Evolutionary conservation across 176 grass and related monocot genomes (phyloP).

Genomic region (Hyparrhenia diplandra): DNA sequence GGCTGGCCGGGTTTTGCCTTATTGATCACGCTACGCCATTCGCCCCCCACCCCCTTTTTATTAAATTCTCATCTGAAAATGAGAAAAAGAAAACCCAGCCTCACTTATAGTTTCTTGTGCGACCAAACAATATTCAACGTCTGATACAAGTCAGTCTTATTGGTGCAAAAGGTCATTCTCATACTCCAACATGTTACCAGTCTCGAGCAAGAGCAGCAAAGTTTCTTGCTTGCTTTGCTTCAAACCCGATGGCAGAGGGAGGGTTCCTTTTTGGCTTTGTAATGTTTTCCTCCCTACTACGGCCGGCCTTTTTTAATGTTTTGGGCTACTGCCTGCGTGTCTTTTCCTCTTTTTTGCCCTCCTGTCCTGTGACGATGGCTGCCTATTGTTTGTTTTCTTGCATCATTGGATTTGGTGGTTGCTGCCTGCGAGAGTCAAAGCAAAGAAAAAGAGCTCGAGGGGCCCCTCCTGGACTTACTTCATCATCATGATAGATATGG

Average conservation of each 20-base stretch:
- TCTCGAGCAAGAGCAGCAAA: too few relatives aligned
- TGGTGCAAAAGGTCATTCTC: not conserved
- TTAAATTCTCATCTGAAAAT: not conserved
- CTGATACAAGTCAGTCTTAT: not conserved
- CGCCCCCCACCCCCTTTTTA: rapidly evolving
- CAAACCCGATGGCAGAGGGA: too few relatives aligned
- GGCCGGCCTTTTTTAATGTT: not conserved
- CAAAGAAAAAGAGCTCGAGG: conserved; percentile 13
- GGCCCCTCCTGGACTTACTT: not conserved
- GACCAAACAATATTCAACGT: not conserved
- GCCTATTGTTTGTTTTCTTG: conserved; percentile 6
- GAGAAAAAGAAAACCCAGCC: not conserved
- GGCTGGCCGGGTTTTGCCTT: too few relatives aligned
- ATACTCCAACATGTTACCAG: too few relatives aligned
- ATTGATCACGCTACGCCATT: not conserved
- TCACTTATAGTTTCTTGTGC: not conserved
- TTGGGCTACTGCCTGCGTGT: not conserved
- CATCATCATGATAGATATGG: conserved; percentile 19
- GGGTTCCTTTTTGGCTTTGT: not conserved
- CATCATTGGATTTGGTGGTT: conserved; percentile 52
- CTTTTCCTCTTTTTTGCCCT: not conserved
- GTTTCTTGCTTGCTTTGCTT: too few relatives aligned
- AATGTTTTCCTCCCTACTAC: not conserved
- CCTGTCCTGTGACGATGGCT: not conserved
- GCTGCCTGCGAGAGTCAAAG: conserved; percentile 42